phyloP scores from a whole-genome alignment of 495 filamentous ascomycete species.

The Melanomma pulvis-pyrius region DNA sequence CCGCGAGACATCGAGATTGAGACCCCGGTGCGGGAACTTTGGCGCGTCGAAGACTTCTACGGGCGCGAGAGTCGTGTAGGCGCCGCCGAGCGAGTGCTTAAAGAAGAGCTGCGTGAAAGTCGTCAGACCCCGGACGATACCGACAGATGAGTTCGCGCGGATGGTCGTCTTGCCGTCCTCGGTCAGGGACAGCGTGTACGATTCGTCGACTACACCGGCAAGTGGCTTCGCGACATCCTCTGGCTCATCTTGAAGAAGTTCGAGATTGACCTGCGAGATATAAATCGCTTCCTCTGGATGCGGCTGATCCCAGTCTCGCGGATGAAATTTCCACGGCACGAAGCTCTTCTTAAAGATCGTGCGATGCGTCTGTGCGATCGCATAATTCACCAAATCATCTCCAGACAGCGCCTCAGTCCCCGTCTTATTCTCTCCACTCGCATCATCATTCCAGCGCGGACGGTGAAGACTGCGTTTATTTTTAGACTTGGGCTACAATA shows the following conservation, averaged over 20 bases:
- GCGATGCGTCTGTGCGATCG: slow-evolving; percentile 50
- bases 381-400: slow-evolving; percentile 46
- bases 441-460: slow-evolving; percentile 7
- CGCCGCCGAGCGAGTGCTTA: slow-evolving; percentile 58
- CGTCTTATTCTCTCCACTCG: background rate
- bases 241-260: slow-evolving; percentile 60
- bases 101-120: slow-evolving; percentile 79
- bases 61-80: slow-evolving; percentile 69
- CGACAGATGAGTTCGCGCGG: slow-evolving; percentile 63
- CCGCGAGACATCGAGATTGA: slow-evolving; percentile 73
- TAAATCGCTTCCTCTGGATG: slow-evolving; percentile 47
- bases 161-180: slow-evolving; percentile 59
- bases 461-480: background rate
- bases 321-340: slow-evolving; percentile 76
- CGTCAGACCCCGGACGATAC: slow-evolving; percentile 66
- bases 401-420: slow-evolving; percentile 12
- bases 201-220: slow-evolving; percentile 69
- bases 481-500: background rate
- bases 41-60: slow-evolving; percentile 67
- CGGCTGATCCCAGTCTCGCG: slow-evolving; percentile 63
- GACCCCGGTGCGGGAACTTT: slow-evolving; percentile 69
- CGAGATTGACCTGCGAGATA: slow-evolving; percentile 60
- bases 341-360: slow-evolving; percentile 65
- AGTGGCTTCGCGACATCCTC: slow-evolving; percentile 58
- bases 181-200: slow-evolving; percentile 65